Percentiles rank a stretch among this genome's conserved stretches.
phyloP scores from a whole-genome alignment of 2,329 filamentous ascomycete species.

The Fusarium mangiferae region DNA sequence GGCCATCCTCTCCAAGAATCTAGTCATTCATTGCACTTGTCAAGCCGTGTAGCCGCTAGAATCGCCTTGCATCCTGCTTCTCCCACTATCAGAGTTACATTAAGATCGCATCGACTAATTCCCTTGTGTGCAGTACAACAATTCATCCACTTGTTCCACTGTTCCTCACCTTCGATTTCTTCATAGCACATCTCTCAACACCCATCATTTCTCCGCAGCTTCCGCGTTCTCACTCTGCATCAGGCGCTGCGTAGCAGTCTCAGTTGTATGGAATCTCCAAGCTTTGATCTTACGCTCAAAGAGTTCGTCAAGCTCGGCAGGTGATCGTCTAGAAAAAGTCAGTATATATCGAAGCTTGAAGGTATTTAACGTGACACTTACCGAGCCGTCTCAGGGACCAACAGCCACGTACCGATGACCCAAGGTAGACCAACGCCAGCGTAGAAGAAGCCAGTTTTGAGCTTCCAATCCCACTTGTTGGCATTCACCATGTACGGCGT shows the following conservation, averaged over 20 bases:
- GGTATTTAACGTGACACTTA: neutral
- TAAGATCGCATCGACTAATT: neutral
- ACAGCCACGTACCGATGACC: slow-evolving; percentile 39
- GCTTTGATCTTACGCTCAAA: slow-evolving; percentile 40
- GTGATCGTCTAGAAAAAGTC: slow-evolving; percentile 34
- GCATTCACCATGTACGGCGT: slow-evolving; percentile 49
- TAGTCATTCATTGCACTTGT: neutral
- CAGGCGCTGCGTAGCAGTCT: neutral
- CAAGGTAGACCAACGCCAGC: slow-evolving; percentile 36
- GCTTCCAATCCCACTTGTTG: slow-evolving; percentile 46
- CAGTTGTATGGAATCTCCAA: slow-evolving; percentile 23
- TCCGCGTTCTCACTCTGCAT: neutral
- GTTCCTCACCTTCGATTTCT: neutral
- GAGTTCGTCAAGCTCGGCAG: slow-evolving; percentile 48
- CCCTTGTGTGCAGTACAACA: neutral
- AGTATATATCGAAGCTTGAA: neutral
- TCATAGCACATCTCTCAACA: no score
- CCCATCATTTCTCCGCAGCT: neutral
- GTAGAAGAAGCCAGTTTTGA: slow-evolving; percentile 48
- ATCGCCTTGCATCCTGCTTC: no score
- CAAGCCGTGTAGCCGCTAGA: neutral
- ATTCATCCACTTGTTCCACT: neutral
- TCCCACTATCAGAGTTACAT: no score
- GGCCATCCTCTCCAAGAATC: no score
- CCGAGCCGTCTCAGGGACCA: slow-evolving; percentile 45